Percentiles rank a stretch among this genome's conserved stretches.
Evolutionary conservation across 1,284 basidiomycete species (phyloP).

Genomic region (Austroboletus novae-zelandiae): DNA sequence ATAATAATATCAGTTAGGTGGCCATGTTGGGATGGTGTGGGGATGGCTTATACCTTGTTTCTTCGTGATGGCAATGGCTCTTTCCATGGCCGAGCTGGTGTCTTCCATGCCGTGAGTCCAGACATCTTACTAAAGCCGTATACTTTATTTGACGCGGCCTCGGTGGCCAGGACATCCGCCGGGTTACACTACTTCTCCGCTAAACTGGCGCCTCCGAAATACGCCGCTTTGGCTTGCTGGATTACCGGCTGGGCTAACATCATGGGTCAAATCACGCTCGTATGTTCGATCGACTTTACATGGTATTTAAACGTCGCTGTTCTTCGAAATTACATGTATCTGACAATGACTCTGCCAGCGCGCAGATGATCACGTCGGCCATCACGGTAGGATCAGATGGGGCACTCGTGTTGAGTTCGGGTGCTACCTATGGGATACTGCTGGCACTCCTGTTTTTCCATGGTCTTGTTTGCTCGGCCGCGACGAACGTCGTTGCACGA

Average conservation of each 20-base stretch:
- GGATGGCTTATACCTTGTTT: conserved; percentile 74
- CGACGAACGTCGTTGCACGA: conserved; percentile 62
- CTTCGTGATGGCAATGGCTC: conserved; percentile 65
- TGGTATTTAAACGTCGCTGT: conserved; percentile 37
- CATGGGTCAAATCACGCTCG: conserved; percentile 58
- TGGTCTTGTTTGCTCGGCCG: conserved; percentile 68
- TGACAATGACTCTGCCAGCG: conserved; percentile 33
- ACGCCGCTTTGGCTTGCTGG: conserved; percentile 66
- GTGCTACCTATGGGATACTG: conserved; percentile 66
- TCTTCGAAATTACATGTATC: background rate
- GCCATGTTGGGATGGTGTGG: conserved; percentile 75
- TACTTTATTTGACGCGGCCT: background rate
- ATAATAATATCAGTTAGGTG: conserved; percentile 39
- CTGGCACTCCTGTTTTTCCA: conserved; percentile 60
- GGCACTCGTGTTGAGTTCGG: conserved; percentile 47
- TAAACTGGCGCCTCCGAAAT: conserved; percentile 59
- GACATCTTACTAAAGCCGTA: background rate
- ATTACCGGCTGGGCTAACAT: conserved; percentile 68
- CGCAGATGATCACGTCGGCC: conserved; percentile 75
- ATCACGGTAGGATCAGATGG: conserved; percentile 61
- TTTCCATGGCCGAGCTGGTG: conserved; percentile 69
- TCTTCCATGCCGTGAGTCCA: conserved; percentile 71
- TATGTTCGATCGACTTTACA: conserved; percentile 74
- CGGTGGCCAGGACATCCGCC: conserved; percentile 52
- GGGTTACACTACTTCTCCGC: conserved; percentile 75